Conservation (phyloP, 2,329 filamentous ascomycete genomes). For the Xylariales sp. region DNA sequence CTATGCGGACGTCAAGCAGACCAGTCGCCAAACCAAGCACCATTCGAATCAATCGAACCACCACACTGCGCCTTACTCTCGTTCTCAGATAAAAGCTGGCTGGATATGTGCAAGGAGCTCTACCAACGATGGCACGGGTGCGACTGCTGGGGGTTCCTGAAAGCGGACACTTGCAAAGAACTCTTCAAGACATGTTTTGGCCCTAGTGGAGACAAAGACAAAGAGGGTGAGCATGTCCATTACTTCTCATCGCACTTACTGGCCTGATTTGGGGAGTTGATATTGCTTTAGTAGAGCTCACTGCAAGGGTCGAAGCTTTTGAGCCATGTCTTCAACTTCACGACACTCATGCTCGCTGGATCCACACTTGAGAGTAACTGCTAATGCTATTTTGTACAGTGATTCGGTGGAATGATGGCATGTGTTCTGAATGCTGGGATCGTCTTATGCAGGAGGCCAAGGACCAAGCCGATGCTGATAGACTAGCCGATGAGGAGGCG, state of each 20-base stretch:
- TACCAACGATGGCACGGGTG: slow-evolving; percentile 29
- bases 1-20: slow-evolving; percentile 4
- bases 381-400: slow-evolving; percentile 15
- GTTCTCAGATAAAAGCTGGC: too few relatives aligned
- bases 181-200: slow-evolving; percentile 28
- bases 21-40: background rate
- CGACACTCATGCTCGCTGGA: too few relatives aligned
- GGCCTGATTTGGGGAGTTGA: too few relatives aligned
- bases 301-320: too few relatives aligned
- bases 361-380: too few relatives aligned
- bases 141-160: slow-evolving; percentile 27
- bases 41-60: background rate
- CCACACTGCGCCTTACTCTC: too few relatives aligned
- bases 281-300: too few relatives aligned
- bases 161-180: slow-evolving; percentile 23
- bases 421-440: slow-evolving; percentile 30
- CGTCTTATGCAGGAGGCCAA: slow-evolving; percentile 25
- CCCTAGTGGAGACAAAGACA: slow-evolving; percentile 28
- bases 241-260: background rate
- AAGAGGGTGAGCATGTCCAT: slow-evolving; percentile 12
- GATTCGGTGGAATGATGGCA: slow-evolving; percentile 27
- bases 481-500: slow-evolving; percentile 1
- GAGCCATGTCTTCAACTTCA: too few relatives aligned
- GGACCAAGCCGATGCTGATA: slow-evolving; percentile 21
- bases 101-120: slow-evolving; percentile 28